These are phyloP conservation scores for Cryptosporidium meleagridis DNA, from an alignment of 169 alveolate genomes.

Conservation along the genomic window DNA sequence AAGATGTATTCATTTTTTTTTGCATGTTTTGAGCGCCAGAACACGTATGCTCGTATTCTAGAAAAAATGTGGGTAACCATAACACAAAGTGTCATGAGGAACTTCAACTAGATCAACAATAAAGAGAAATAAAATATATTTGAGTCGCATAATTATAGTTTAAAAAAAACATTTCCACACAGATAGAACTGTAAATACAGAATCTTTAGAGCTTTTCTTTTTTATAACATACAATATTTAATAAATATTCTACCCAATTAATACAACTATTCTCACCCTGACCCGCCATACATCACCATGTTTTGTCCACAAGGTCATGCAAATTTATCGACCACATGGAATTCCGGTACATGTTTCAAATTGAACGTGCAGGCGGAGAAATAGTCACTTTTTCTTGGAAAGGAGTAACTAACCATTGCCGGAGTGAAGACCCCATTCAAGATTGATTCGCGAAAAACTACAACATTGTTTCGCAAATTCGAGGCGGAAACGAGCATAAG, in stretches of 20 bases:
- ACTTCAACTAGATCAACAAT: background rate
- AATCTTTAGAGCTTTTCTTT: too few relatives aligned
- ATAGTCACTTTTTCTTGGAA: too few relatives aligned
- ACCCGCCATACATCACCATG: background rate
- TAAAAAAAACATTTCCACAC: too few relatives aligned
- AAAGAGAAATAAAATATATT: background rate
- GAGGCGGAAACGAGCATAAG: background rate
- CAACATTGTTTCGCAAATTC: too few relatives aligned
- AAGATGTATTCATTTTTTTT: background rate
- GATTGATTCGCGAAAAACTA: background rate
- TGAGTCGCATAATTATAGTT: too few relatives aligned
- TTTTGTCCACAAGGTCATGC: background rate
- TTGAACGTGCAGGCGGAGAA: background rate
- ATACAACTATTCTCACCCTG: background rate
- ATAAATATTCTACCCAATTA: background rate
- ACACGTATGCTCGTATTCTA: background rate
- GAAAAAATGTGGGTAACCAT: background rate
- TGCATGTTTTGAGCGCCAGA: conserved; percentile 1
- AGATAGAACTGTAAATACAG: too few relatives aligned
- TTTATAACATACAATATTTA: too few relatives aligned
- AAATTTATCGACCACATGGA: background rate
- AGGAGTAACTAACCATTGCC: background rate
- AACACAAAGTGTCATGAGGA: background rate
- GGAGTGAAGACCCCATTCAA: background rate
- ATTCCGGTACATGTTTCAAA: background rate